Percentiles rank a stretch among this genome's conserved stretches.
phyloP scores from a whole-genome alignment of 202 grass and related monocot species.

The Bolboschoenoplectus hybrid region DNA sequence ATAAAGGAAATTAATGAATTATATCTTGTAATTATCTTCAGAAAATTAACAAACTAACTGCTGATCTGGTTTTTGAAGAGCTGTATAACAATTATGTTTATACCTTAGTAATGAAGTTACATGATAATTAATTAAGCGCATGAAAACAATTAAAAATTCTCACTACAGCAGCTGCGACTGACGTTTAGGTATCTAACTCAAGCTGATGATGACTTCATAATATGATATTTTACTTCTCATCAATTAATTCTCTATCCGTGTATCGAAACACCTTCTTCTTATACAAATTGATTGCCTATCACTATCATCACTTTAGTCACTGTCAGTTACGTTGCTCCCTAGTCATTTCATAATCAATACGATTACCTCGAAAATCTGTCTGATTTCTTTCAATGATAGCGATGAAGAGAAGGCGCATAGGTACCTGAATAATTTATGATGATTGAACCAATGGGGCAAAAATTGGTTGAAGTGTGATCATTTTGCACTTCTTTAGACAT shows the following conservation, averaged over 20 bases:
- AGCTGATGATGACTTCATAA: not conserved
- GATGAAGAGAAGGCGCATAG: not conserved
- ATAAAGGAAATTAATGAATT: not conserved
- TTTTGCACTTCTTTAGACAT: slow-evolving; percentile 29
- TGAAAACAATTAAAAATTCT: not conserved
- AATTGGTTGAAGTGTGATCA: slow-evolving; percentile 27
- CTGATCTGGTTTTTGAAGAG: not conserved
- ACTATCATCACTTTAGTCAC: slow-evolving; percentile 22
- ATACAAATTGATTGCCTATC: slow-evolving; percentile 1
- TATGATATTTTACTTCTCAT: not conserved
- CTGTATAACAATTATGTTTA: not conserved
- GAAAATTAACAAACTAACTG: no score
- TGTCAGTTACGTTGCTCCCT: not conserved
- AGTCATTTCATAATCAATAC: not conserved
- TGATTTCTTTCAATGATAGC: not conserved
- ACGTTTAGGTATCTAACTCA: not conserved
- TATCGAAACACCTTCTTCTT: not conserved
- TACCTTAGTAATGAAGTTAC: not conserved
- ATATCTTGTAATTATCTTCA: not conserved
- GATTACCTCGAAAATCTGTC: not conserved
- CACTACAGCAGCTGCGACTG: not conserved
- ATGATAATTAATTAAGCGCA: not conserved
- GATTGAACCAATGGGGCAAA: slow-evolving; percentile 16
- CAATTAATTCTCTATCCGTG: not conserved
- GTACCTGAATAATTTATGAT: slow-evolving; percentile 18